phyloP scores from a whole-genome alignment of 2,329 filamentous ascomycete species.

The Sphaceloma murrayae region DNA sequence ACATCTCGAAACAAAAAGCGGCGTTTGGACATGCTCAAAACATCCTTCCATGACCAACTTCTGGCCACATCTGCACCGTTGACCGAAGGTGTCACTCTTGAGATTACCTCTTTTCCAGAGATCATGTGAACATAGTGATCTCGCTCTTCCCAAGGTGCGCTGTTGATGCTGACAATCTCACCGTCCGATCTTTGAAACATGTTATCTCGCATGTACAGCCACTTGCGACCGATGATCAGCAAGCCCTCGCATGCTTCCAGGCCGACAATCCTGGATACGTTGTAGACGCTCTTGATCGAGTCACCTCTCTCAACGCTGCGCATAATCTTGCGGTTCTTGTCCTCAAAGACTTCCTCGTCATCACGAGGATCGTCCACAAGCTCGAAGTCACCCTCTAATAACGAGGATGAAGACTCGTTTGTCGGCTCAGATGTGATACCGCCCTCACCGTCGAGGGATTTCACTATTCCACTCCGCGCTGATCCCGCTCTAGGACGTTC shows the following conservation, averaged over 20 bases:
- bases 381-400: constrained; percentile 83
- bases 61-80: constrained; percentile 64
- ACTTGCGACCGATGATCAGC: constrained; percentile 83
- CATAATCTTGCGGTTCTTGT: constrained; percentile 98
- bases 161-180: constrained; percentile 93
- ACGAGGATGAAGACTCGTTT: constrained; percentile 36
- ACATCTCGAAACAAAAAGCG: constrained; percentile 93
- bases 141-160: constrained; percentile 82
- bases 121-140: constrained; percentile 95
- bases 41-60: constrained; percentile 88
- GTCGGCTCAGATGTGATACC: constrained; percentile 22
- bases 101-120: constrained; percentile 57
- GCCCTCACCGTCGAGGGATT: constrained; percentile 5
- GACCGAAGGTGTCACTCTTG: constrained; percentile 23
- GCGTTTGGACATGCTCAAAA: constrained; percentile 91
- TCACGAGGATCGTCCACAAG: constrained; percentile 89
- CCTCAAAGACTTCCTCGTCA: constrained; percentile 77
- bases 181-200: constrained; percentile 92
- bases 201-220: constrained; percentile 88
- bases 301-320: constrained; percentile 82
- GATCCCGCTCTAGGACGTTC: neutral
- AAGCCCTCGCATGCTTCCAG: constrained; percentile 90
- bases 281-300: constrained; percentile 86
- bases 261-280: constrained; percentile 87
- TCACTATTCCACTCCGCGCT: neutral